Evolutionary conservation across 2,329 filamentous ascomycete genomes (phyloP).

Genomic region (Leptodontidium sp.): DNA sequence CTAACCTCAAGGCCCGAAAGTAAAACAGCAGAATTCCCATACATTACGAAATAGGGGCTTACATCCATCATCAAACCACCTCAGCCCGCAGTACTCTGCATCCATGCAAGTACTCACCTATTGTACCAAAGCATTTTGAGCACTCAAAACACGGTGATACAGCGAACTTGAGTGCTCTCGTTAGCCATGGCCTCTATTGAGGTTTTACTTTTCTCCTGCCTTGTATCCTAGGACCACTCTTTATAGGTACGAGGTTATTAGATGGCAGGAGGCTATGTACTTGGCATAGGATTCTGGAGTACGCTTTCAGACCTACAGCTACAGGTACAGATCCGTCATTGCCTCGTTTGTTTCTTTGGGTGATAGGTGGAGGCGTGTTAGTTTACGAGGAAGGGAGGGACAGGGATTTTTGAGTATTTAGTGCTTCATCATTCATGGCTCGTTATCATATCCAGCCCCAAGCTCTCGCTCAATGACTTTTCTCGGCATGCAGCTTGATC

Average conservation of each 20-base stretch:
- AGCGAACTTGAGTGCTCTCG: conserved; percentile 46
- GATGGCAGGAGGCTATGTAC: conserved; percentile 65
- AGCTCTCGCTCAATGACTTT: conserved; percentile 68
- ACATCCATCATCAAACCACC: background rate
- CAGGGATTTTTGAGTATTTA: background rate
- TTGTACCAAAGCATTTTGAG: conserved; percentile 34
- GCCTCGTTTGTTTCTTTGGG: background rate
- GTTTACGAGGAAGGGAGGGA: too few relatives aligned
- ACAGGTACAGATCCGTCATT: background rate
- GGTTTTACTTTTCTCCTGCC: conserved; percentile 67
- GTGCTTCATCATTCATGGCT: conserved; percentile 9
- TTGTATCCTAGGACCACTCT: conserved; percentile 73
- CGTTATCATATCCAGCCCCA: conserved; percentile 47
- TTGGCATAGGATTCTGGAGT: background rate
- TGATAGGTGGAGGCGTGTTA: too few relatives aligned
- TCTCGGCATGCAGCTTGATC: conserved; percentile 73
- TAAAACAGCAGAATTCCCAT: too few relatives aligned
- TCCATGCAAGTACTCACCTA: too few relatives aligned
- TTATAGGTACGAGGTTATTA: conserved; percentile 68
- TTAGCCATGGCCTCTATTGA: conserved; percentile 36
- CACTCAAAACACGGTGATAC: conserved; percentile 32
- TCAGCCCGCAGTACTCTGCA: background rate
- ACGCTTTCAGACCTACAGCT: too few relatives aligned
- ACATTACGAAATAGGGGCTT: background rate
- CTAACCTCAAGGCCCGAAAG: too few relatives aligned